Evolutionary conservation across 164 flowering plant species (phyloP), one percentile per base, ranked within the genome.

Genomic region (Tetrastigma voinierianum): DNA sequence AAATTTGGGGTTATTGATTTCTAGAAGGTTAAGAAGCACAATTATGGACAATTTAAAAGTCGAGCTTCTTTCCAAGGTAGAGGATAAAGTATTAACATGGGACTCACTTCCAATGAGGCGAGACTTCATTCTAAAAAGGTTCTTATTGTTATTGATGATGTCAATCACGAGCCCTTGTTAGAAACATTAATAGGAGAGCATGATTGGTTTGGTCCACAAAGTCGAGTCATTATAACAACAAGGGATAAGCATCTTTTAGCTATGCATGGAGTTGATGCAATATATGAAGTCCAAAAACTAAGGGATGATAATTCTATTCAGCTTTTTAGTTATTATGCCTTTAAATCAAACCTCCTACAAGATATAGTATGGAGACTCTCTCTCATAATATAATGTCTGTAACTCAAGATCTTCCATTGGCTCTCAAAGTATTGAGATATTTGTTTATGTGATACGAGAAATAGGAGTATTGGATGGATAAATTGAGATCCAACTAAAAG

Each of bases 61-160:
- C 49, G n/a, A 61, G 45, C 68, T 72, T 60, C 49, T 72, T 52
- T 61, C 57, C 44, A 24, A 61, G 18, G 21, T 68, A 14, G n/a
- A 10, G 19, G 46, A n/a, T 1, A 4, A 0, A 32, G n/a, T 20
- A 44, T 48, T 16, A 12, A 43, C 18, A n/a, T 16, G 8, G 66
- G 67, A 52, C 67, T n/a, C n/a, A n/a, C n/a, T n/a, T n/a, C n/a
- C n/a, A n/a, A n/a, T n/a, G n/a, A n/a, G n/a, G n/a, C n/a, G 0
- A 61, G 59, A 10, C 16, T 70, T 11, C 13, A 24, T 8, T 7
- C 5, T 9, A 70, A 51, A 48, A 57, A 45, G 44, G 70, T 68
- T 44, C 70, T 78, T 48, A 9, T 78, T 12, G 65, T 78, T 44
- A 61, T 78, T 18, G 81, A 78, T 64, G 81, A 75, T 69, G 74